Percentiles rank a stretch among this genome's conserved stretches.
Evolutionary conservation across 169 alveolate species (phyloP).

Genomic region (Neospora caninum): DNA sequence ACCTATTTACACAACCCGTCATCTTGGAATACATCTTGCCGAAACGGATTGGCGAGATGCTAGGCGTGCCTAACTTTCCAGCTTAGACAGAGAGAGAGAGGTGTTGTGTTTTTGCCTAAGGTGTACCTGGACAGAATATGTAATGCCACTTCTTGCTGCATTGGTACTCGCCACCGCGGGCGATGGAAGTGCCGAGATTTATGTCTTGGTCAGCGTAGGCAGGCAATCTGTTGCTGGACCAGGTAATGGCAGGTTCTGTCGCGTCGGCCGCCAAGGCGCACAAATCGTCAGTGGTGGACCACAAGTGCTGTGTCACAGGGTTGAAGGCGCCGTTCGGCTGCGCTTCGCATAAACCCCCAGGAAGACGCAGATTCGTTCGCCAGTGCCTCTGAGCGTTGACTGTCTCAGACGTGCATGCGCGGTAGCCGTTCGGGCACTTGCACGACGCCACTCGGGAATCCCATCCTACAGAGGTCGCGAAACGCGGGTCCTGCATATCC

Average conservation of each 20-base stretch:
- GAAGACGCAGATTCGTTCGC: not conserved
- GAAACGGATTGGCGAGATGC: no score
- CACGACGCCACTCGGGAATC: not conserved
- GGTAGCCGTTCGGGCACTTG: constrained; percentile 7
- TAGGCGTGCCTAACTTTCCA: no score
- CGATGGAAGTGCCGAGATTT: not conserved
- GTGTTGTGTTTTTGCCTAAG: no score
- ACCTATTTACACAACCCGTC: no score
- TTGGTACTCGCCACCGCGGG: constrained; percentile 1
- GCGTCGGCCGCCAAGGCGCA: not conserved
- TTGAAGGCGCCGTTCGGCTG: not conserved
- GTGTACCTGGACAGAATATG: constrained; percentile 14
- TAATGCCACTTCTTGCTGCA: not conserved
- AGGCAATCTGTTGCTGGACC: not conserved
- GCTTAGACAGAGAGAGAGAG: no score
- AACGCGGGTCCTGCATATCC: not conserved
- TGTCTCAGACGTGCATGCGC: not conserved
- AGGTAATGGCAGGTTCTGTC: not conserved
- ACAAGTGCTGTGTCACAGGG: not conserved
- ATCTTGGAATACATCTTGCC: no score
- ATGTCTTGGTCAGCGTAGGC: constrained; percentile 32
- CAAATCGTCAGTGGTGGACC: not conserved
- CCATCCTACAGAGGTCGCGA: not conserved
- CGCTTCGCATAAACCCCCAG: not conserved
- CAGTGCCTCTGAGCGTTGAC: not conserved